phyloP scores from a whole-genome alignment of 1,284 basidiomycete genomes.

The Malassezia brasiliensis region DNA sequence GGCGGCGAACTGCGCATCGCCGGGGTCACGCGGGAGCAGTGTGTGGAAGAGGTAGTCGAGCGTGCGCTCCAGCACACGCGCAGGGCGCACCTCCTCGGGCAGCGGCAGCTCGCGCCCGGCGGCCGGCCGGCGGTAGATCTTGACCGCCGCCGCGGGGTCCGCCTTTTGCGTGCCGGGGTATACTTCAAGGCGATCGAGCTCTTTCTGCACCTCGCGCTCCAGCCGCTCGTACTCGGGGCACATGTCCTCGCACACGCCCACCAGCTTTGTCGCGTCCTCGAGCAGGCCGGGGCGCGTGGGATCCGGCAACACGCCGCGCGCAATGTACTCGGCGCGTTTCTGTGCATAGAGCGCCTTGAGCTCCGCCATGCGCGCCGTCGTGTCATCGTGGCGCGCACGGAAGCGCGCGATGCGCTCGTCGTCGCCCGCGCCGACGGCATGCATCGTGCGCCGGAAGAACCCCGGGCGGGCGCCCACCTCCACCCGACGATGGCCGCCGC shows the following conservation, averaged over 20 bases:
- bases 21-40: constrained; percentile 58
- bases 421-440: neutral
- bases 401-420: constrained; percentile 15
- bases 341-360: constrained; percentile 57
- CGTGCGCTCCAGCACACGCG: constrained; percentile 68
- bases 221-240: constrained; percentile 88
- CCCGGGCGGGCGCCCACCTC: constrained; percentile 5
- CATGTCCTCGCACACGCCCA: constrained; percentile 85
- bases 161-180: constrained; percentile 55
- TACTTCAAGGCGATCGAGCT: constrained; percentile 74
- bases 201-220: constrained; percentile 77
- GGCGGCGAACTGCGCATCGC: constrained; percentile 55
- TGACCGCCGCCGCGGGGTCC: constrained; percentile 77
- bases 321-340: constrained; percentile 68
- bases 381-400: constrained; percentile 11
- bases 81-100: constrained; percentile 85
- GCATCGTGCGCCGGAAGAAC: constrained; percentile 2
- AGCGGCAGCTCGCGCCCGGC: constrained; percentile 76
- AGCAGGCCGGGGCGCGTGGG: constrained; percentile 66
- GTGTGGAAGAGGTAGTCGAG: constrained; percentile 84
- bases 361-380: constrained; percentile 21
- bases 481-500: constrained; percentile 2
- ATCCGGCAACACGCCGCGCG: constrained; percentile 75
- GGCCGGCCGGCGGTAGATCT: constrained; percentile 79
- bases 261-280: constrained; percentile 75